phyloP scores from a whole-genome alignment of 495 filamentous ascomycete genomes.

The Lophium mytilinum region DNA sequence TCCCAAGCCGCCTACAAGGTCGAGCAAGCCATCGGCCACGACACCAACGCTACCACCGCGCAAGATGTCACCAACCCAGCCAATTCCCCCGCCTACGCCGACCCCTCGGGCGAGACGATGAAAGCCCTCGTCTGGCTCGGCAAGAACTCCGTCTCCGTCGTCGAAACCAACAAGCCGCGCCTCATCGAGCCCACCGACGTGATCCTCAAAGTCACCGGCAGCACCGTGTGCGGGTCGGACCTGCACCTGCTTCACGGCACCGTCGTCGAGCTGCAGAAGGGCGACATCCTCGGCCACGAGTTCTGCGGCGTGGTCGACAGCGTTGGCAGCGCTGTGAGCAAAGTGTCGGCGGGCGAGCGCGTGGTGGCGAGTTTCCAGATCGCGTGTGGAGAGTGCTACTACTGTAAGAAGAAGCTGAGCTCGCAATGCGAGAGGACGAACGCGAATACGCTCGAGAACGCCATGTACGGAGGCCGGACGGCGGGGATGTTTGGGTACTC shows the following conservation, averaged over 20 bases:
- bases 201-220: conserved; percentile 76
- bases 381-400: conserved; percentile 67
- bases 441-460: conserved; percentile 56
- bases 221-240: conserved; percentile 81
- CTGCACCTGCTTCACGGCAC: conserved; percentile 69
- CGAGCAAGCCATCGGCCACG: conserved; percentile 62
- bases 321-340: conserved; percentile 53
- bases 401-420: conserved; percentile 65
- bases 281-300: conserved; percentile 87
- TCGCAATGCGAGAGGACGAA: conserved; percentile 78
- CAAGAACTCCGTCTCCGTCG: conserved; percentile 52
- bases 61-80: conserved; percentile 49
- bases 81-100: conserved; percentile 37
- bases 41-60: conserved; percentile 44
- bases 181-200: conserved; percentile 69
- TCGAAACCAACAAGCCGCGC: conserved; percentile 58
- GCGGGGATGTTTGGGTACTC: conserved; percentile 69
- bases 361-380: conserved; percentile 87
- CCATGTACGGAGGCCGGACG: conserved; percentile 55
- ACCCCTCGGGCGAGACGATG: conserved; percentile 50
- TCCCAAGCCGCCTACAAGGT: conserved; percentile 55
- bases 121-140: conserved; percentile 66
- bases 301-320: conserved; percentile 76
- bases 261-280: conserved; percentile 65
- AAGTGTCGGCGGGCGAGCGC: conserved; percentile 61